Conservation (phyloP, 345 rosid genomes). For the Anacardium occidentale region DNA sequence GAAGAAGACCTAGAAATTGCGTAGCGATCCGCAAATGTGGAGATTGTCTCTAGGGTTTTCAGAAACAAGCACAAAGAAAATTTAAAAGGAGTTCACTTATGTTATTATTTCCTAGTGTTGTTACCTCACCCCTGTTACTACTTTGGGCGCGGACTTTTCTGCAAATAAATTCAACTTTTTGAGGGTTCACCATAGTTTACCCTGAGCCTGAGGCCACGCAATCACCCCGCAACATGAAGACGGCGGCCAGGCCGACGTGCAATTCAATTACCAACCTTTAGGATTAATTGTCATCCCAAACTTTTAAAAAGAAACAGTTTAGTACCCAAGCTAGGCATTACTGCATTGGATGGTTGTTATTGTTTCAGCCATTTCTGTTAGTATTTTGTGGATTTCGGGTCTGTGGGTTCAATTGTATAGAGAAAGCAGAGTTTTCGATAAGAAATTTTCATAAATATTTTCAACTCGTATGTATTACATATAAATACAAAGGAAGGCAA, state of each 20-base stretch:
- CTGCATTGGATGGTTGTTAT: slow-evolving; percentile 78
- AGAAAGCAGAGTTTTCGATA: slow-evolving; percentile 40
- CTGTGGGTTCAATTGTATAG: slow-evolving; percentile 70
- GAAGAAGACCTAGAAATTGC: background rate
- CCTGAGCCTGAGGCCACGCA: background rate
- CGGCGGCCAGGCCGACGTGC: background rate
- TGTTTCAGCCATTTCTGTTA: slow-evolving; percentile 56
- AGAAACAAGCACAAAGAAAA: no score
- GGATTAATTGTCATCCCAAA: no score
- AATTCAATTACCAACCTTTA: no score
- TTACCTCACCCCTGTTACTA: no score
- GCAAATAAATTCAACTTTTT: background rate
- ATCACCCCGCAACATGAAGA: background rate
- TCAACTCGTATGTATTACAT: background rate
- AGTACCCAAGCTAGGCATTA: no score
- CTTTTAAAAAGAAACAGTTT: no score
- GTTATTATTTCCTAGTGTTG: no score
- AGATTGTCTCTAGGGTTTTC: no score
- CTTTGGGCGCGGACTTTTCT: background rate
- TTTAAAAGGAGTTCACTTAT: no score
- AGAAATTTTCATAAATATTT: slow-evolving; percentile 42
- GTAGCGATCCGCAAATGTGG: background rate
- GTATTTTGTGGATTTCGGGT: slow-evolving; percentile 78
- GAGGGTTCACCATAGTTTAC: background rate
- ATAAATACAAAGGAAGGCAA: background rate